A percentile compares a stretch with the other conserved stretches of the same genome.
These are phyloP conservation scores for Gossypium schwendimanii DNA, from an alignment of 441 rosid genomes.

Conservation along the genomic window DNA sequence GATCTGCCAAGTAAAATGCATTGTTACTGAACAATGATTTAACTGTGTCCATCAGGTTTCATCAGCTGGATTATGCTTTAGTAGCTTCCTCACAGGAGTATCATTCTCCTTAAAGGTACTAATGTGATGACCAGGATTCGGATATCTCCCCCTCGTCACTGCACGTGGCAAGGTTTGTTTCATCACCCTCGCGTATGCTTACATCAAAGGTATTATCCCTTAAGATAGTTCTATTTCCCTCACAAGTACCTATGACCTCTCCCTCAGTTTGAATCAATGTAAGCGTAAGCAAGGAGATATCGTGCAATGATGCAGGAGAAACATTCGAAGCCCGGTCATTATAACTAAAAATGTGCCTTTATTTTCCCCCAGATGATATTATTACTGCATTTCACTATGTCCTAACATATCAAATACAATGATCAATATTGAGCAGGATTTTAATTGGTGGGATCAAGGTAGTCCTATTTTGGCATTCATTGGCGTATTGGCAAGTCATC, in stretches of 20 bases:
- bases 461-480: slow-evolving; percentile 25
- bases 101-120: slow-evolving; percentile 36
- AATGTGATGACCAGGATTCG: not conserved
- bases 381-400: not conserved
- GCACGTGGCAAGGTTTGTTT: not conserved
- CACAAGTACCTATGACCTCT: too few relatives aligned
- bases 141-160: not conserved
- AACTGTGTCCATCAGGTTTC: slow-evolving; percentile 23
- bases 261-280: too few relatives aligned
- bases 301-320: not conserved
- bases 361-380: not conserved
- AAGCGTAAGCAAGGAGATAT: not conserved
- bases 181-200: not conserved
- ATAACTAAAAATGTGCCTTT: not conserved
- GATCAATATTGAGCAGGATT: slow-evolving; percentile 23
- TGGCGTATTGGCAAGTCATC: slow-evolving; percentile 24
- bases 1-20: not conserved
- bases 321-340: not conserved
- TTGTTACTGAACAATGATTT: not conserved
- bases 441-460: slow-evolving; percentile 10
- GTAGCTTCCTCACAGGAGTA: slow-evolving; percentile 29
- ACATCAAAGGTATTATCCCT: too few relatives aligned
- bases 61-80: slow-evolving; percentile 26
- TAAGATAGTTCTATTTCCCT: too few relatives aligned
- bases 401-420: not conserved